Evolutionary conservation across 768 basidiomycete genomes (phyloP), one percentile per base, ranked within the genome.

Genomic region (Pleurotus giganteus): DNA sequence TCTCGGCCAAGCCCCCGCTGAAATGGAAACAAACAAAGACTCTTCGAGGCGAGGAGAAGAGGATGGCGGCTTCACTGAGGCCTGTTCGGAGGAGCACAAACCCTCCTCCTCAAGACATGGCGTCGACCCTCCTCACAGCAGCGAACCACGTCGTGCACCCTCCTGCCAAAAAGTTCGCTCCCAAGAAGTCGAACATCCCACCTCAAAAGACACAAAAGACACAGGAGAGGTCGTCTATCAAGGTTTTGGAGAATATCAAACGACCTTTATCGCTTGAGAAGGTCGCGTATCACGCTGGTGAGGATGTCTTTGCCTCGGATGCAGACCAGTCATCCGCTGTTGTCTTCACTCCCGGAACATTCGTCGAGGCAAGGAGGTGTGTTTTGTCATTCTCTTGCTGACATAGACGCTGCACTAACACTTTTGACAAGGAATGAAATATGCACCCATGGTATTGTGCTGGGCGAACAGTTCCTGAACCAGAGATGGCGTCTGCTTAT

Each of bases 351-450:
- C 73, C 71, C 6, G 83, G 82, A 1, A 72, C 81, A 17, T 82
- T 83, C 43, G 69, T 84, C 9, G 83, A 85, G 60, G 60, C 78
- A 31, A 70, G 82, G 60, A 78, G 74, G 83, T 79, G 57, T 50
- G 72, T 66, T 13, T 26, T 37, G 6, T 24, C 11, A 21, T 12
- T 8, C 15, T 17, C 9, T 17, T 9, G 23, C 27, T 15, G 28
- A n/a, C 21, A 3, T 11, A 8, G 15, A n/a, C 29, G 19, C 4
- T 12, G 24, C 23, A 21, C n/a, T 53, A 26, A 17, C 17, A 49
- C 43, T 53, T 47, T 36, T 15, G 13, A 43, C 39, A 11, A 78
- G 76, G 64, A 74, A 74, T 57, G 64, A 68, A 21, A 49, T 50
- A 1, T 21, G 57, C 2, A 52, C 58, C 17, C 66, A 74, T 49